phyloP scores from a whole-genome alignment of 352 stramenopile genomes.

The Phytophthora cajani region DNA sequence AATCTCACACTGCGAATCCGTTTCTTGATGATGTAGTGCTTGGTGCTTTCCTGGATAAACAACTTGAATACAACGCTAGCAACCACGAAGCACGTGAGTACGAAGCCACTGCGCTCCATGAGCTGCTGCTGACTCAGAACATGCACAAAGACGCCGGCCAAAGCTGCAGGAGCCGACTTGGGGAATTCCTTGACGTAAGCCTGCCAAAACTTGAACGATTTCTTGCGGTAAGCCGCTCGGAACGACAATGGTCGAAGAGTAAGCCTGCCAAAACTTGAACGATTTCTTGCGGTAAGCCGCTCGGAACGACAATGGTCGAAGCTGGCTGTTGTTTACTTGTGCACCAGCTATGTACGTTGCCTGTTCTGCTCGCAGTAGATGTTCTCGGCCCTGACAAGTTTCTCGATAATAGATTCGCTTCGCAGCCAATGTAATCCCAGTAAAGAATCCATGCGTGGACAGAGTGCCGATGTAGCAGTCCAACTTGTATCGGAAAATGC shows the following conservation, averaged over 20 bases:
- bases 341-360: neutral
- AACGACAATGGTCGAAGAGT: neutral
- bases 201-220: constrained; percentile 19
- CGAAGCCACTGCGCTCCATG: constrained; percentile 1
- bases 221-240: neutral
- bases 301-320: neutral
- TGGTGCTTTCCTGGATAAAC: constrained; percentile 38
- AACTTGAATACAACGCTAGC: constrained; percentile 25
- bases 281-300: neutral
- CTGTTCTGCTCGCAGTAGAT: neutral
- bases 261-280: constrained; percentile 21
- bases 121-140: constrained; percentile 19
- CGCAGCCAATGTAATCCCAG: constrained; percentile 5
- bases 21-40: constrained; percentile 34
- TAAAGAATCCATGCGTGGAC: constrained; percentile 9
- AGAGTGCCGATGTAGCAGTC: constrained; percentile 17
- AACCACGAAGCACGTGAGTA: constrained; percentile 23
- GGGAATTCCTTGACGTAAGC: constrained; percentile 19
- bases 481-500: constrained; percentile 11
- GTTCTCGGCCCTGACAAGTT: constrained; percentile 12
- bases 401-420: constrained; percentile 18
- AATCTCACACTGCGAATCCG: constrained; percentile 32
- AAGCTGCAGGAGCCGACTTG: constrained; percentile 17
- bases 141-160: constrained; percentile 36
- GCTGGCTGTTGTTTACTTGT: no score